Conservation (phyloP, 192 early-diverging fungal genomes). For the Jimgerdemannia flammicorona region DNA sequence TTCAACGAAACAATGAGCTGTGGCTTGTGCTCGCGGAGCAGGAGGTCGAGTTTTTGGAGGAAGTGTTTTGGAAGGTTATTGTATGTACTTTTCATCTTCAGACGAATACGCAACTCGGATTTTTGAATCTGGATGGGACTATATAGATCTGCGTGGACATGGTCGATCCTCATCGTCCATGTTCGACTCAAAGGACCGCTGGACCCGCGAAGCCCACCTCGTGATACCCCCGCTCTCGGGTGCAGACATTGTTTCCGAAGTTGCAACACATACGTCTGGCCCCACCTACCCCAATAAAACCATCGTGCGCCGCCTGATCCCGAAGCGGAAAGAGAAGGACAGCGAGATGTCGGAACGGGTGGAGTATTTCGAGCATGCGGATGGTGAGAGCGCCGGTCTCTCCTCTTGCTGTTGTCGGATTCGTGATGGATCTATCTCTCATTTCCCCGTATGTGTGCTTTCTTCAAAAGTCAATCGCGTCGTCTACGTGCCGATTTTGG, state of each 20-base stretch:
- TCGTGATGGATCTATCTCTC: not conserved
- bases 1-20: not conserved
- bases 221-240: constrained; percentile 59
- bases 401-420: not conserved
- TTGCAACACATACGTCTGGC: not conserved
- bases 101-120: not conserved
- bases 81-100: constrained; percentile 18
- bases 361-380: constrained; percentile 24
- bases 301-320: constrained; percentile 33
- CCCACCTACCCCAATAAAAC: constrained; percentile 10
- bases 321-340: constrained; percentile 47
- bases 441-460: not conserved
- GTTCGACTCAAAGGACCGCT: constrained; percentile 33
- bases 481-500: constrained; percentile 11
- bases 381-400: not conserved
- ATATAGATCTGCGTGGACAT: too few relatives aligned
- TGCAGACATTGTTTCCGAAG: constrained; percentile 37
- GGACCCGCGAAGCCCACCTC: constrained; percentile 54
- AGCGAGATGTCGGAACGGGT: constrained; percentile 35
- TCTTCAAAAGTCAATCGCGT: constrained; percentile 12
- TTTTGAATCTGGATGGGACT: not conserved
- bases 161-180: not conserved
- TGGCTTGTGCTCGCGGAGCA: constrained; percentile 39
- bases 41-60: constrained; percentile 31
- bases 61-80: constrained; percentile 45